These are phyloP conservation scores for Penicillium hordei DNA, from an alignment of 2,329 filamentous ascomycete genomes.

Conservation along the genomic window DNA sequence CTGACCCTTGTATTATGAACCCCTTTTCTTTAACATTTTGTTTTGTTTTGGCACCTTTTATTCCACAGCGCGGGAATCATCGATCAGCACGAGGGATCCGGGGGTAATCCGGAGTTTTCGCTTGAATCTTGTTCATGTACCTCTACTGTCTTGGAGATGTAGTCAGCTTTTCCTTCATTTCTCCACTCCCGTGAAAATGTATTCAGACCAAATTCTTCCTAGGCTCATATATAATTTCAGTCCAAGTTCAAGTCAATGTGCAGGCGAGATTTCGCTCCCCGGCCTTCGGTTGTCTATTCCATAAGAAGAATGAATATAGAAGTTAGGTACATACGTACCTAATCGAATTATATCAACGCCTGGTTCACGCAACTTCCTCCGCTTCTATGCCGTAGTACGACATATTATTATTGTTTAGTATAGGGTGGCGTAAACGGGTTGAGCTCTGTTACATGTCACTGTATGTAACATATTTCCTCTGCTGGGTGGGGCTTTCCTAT, in stretches of 20 bases:
- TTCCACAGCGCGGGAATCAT: conserved; percentile 39
- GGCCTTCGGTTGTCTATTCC: not conserved
- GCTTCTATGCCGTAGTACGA: no score
- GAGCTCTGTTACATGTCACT: no score
- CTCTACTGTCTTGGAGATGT: conserved; percentile 36
- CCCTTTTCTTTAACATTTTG: conserved; percentile 28
- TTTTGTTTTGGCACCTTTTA: conserved; percentile 30
- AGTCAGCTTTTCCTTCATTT: conserved; percentile 25
- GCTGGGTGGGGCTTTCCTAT: no score
- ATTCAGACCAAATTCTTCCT: conserved; percentile 18
- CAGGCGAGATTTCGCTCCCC: not conserved
- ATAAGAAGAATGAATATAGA: not conserved
- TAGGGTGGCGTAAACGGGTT: no score
- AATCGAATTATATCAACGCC: no score
- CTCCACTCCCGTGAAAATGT: conserved; percentile 32
- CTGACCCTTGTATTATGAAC: conserved; percentile 36
- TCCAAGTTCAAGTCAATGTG: conserved; percentile 1
- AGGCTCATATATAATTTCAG: conserved; percentile 11
- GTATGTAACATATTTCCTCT: no score
- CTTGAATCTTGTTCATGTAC: conserved; percentile 37
- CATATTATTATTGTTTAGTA: no score
- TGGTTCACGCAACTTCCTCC: no score
- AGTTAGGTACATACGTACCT: not conserved
- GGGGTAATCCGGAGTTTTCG: conserved; percentile 35
- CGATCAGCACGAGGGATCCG: conserved; percentile 31